Evolutionary conservation across 768 basidiomycete species (phyloP).

Genomic region (Hydnomerulius pinastri): DNA sequence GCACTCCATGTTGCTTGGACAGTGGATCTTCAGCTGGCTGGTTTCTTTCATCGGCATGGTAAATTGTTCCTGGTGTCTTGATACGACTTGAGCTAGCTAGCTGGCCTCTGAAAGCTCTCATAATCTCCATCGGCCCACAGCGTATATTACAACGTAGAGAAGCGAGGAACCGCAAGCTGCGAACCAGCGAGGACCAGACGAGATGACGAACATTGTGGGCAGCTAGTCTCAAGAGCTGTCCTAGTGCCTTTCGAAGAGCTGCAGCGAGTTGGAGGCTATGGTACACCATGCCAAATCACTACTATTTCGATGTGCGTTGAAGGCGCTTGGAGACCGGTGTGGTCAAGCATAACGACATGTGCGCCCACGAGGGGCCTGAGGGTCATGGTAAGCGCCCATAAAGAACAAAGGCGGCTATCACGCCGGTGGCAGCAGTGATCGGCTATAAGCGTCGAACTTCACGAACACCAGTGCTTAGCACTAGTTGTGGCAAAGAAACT

Average conservation of each 20-base stretch:
- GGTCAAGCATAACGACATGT: neutral
- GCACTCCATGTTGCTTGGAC: neutral
- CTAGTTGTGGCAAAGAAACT: no score
- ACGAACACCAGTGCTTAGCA: no score
- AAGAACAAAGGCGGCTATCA: no score
- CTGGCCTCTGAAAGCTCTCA: neutral
- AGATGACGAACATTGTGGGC: neutral
- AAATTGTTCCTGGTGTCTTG: neutral
- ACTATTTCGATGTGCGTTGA: neutral
- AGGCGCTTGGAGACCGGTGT: neutral
- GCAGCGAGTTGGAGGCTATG: neutral
- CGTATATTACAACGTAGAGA: neutral
- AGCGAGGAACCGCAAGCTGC: neutral
- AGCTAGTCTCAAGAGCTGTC: neutral
- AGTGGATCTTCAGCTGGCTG: neutral
- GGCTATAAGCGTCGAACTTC: no score
- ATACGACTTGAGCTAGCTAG: neutral
- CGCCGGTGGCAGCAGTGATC: no score
- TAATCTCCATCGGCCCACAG: neutral
- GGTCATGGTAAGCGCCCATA: neutral
- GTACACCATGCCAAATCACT: neutral
- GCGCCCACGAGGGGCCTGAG: neutral
- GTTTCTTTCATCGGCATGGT: neutral
- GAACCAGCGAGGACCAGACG: neutral
- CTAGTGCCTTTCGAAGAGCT: neutral